Evolutionary conservation across 441 rosid species (phyloP).

Genomic region (Dalechampia spathulata): DNA sequence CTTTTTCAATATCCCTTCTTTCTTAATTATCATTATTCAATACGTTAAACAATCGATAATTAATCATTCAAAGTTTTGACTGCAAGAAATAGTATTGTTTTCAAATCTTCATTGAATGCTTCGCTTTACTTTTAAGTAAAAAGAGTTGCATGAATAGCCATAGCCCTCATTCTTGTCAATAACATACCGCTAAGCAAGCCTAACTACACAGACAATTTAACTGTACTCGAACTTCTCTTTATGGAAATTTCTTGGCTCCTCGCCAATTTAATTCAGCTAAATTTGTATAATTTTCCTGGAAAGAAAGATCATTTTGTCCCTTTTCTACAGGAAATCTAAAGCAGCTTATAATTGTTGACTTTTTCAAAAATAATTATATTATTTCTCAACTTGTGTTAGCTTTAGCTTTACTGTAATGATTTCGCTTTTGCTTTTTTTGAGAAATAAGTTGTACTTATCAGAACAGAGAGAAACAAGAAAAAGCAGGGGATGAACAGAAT

Average conservation of each 20-base stretch:
- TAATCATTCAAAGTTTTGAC: slow-evolving; percentile 1
- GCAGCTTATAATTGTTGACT: slow-evolving; percentile 15
- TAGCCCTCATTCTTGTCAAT: not conserved
- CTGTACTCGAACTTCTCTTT: no score
- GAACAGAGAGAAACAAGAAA: not conserved
- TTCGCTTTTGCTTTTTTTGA: no score
- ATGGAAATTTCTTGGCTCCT: no score
- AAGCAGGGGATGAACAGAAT: not conserved
- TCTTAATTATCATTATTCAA: no score
- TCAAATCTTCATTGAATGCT: not conserved
- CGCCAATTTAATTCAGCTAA: no score
- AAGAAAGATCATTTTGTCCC: no score
- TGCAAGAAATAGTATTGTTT: not conserved
- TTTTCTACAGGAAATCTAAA: not conserved
- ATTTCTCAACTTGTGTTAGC: no score
- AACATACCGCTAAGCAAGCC: no score
- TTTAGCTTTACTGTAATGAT: no score
- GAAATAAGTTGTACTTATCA: not conserved
- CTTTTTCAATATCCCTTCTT: no score
- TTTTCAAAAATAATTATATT: slow-evolving; percentile 9
- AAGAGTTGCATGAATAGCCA: not conserved
- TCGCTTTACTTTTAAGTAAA: not conserved
- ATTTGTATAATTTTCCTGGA: not conserved
- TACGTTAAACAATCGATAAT: no score
- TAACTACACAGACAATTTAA: no score